Base-by-base conservation (phyloP, 352 stramenopile genomes). In the Globisporangium canariense region DNA sequence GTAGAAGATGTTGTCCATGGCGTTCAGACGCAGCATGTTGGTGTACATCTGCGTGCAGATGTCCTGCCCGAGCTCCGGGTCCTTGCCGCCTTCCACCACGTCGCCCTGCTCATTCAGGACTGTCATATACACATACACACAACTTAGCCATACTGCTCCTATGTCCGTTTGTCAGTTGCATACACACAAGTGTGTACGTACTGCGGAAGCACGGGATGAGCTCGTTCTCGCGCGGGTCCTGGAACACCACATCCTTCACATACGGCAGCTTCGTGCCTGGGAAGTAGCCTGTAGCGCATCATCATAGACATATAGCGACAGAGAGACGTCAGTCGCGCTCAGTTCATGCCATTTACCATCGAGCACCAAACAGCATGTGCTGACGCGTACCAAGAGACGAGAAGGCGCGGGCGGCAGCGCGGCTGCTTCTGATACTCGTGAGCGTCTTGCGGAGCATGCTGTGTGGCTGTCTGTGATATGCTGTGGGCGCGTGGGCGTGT, bases 1-100 rank as follows among this genome's bases (percentile, higher is more conserved):
- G 75, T 98, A 98, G 59, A 99, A 90, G 60, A 99, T 92, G 60
- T 94, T 94, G 80, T 99, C 97, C 96, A 99, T 99, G 38, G 89
- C 86, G 55, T 93, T 94, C 43, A 94, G 64, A 40, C 86, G 86
- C 60, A 90, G 74, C 78, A 93, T 94, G 68, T 84, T 87, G 43
- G 71, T 81, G 78, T 97, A 98, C 52, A 98, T 95, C 56, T 91
- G 70, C 22, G 86, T 78, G 58, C 88, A 91, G 25, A 93, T 25
- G 10, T 96, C 90, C 22, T 77, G 73, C 28, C 86, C 80, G 0
- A 98, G 76, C 62, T 91, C 77, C 3, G 89, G 86, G 55, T 96
- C 80, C 28, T 79, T 65, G 0, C 78, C 81, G 16, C 86, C 89
- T 4, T 83, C 69, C 8, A 95, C 77, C 45, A 98, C 60, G 9